Evolutionary conservation across 495 filamentous ascomycete genomes (phyloP), one percentile per base, ranked within the genome.

Genomic region (Apodospora peruviana): DNA sequence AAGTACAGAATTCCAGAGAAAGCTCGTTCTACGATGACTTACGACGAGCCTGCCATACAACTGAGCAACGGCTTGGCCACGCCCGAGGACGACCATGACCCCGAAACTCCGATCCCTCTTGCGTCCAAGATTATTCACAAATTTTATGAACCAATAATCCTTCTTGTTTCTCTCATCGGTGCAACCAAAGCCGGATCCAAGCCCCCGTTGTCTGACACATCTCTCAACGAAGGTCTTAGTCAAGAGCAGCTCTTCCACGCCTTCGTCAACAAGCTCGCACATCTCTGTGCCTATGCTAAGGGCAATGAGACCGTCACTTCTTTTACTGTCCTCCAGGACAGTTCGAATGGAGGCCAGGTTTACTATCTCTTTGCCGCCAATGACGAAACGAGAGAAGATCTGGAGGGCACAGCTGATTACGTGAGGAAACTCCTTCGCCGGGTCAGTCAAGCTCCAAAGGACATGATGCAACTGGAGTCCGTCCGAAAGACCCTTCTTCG

Each of bases 191-290:
- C 12, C 3, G 8, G 10, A 3, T 3, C n/a, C 36, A 38, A 17
- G 36, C n/a, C 11, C 19, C 9, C 12, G 3, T 11, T 2, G 7
- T 7, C 16, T 17, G 36, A 38, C 10, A 18, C 16, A 7, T 17
- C 36, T 17, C n/a, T 7, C 12, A 38, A 38, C 16, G 16, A 38
- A 14, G 19, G 8, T 8, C n/a, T 8, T 2, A 17, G 19, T 16
- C 36, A 7, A 1, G 12, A 38, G 36, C 39, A 41, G 39, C 19
- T 39, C 9, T 66, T 48, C 10, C 52, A 42, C 7, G 43, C 44
- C 44, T 61, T 66, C 23, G 55, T 61, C 34, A 59, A 63, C 51
- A 63, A 59, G 46, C 58, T 66, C 14, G 52, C 48, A 10, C 62
- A 64, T 16, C 34, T 66, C 5, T 64, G 58, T 17, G 58, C 64